Percentiles rank a stretch among this genome's conserved stretches.
phyloP scores from a whole-genome alignment of 768 basidiomycete species.

The Coprinellus aureogranulatus region DNA sequence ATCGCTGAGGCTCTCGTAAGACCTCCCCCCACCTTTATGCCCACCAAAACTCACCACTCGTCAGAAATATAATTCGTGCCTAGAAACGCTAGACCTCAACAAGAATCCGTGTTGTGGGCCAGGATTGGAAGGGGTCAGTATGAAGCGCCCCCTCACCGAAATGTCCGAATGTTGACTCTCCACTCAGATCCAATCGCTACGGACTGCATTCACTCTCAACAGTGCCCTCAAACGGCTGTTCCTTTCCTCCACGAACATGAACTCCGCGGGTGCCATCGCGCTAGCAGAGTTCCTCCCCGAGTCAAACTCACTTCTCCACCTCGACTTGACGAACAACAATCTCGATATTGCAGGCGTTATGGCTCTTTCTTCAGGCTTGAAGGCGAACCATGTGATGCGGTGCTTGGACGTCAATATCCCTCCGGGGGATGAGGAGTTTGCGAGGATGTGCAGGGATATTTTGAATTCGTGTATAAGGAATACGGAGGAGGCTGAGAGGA shows the following conservation, averaged over 20 bases:
- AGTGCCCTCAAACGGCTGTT: conserved; percentile 89
- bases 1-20: conserved; percentile 88
- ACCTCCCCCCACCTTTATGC: conserved; percentile 9
- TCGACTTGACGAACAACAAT: conserved; percentile 82
- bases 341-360: conserved; percentile 90
- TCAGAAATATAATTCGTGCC: conserved; percentile 90
- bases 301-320: conserved; percentile 79
- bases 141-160: not conserved
- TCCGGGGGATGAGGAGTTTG: conserved; percentile 77
- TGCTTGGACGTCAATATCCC: conserved; percentile 94
- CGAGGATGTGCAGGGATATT: conserved; percentile 85
- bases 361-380: conserved; percentile 84
- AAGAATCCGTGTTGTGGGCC: conserved; percentile 94
- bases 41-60: not conserved
- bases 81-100: conserved; percentile 92
- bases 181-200: conserved; percentile 73
- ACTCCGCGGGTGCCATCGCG: conserved; percentile 84
- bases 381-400: conserved; percentile 80
- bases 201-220: conserved; percentile 92
- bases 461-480: conserved; percentile 89
- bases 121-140: conserved; percentile 80
- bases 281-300: conserved; percentile 97
- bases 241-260: conserved; percentile 78
- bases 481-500: conserved; percentile 78
- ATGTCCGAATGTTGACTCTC: not conserved